A percentile compares a stretch with the other conserved stretches of the same genome.
These are phyloP conservation scores for Graphilbum fragrans DNA, from an alignment of 2,329 filamentous ascomycete genomes.

Conservation along the genomic window DNA sequence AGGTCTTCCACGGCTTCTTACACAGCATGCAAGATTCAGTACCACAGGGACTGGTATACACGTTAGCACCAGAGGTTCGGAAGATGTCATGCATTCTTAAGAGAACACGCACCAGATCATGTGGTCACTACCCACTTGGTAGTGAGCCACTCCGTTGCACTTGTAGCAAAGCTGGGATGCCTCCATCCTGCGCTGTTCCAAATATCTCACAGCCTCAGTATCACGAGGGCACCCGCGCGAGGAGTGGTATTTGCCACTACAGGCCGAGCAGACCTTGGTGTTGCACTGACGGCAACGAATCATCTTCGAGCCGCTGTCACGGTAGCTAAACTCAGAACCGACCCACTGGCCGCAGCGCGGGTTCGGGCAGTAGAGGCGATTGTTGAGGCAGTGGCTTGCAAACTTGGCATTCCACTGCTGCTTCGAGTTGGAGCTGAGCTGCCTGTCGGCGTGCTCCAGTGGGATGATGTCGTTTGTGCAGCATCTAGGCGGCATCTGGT, in stretches of 20 bases:
- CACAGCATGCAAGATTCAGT: slow-evolving; percentile 85
- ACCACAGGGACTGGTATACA: slow-evolving; percentile 47
- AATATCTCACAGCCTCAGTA: slow-evolving; percentile 49
- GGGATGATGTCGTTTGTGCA: slow-evolving; percentile 64
- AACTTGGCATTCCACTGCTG: slow-evolving; percentile 71
- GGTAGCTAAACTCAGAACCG: slow-evolving; percentile 54
- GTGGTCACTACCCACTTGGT: slow-evolving; percentile 76
- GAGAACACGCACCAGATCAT: slow-evolving; percentile 60
- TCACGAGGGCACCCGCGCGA: slow-evolving; percentile 59
- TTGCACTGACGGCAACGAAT: slow-evolving; percentile 61
- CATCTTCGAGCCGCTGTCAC: slow-evolving; percentile 47
- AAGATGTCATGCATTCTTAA: slow-evolving; percentile 1
- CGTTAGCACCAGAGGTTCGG: background rate
- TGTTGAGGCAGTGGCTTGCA: slow-evolving; percentile 60
- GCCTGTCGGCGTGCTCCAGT: slow-evolving; percentile 59
- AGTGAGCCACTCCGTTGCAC: slow-evolving; percentile 63
- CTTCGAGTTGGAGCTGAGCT: slow-evolving; percentile 68
- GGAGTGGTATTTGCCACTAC: slow-evolving; percentile 64
- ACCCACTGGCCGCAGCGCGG: slow-evolving; percentile 70
- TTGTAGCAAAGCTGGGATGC: slow-evolving; percentile 68
- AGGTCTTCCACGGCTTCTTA: slow-evolving; percentile 69
- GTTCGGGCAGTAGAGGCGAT: slow-evolving; percentile 66
- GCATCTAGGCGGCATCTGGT: slow-evolving; percentile 76
- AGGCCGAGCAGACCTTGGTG: slow-evolving; percentile 61
- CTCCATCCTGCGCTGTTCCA: slow-evolving; percentile 51